phyloP scores from a whole-genome alignment of 805 yeast species.

The Starmerella tilneyi region DNA sequence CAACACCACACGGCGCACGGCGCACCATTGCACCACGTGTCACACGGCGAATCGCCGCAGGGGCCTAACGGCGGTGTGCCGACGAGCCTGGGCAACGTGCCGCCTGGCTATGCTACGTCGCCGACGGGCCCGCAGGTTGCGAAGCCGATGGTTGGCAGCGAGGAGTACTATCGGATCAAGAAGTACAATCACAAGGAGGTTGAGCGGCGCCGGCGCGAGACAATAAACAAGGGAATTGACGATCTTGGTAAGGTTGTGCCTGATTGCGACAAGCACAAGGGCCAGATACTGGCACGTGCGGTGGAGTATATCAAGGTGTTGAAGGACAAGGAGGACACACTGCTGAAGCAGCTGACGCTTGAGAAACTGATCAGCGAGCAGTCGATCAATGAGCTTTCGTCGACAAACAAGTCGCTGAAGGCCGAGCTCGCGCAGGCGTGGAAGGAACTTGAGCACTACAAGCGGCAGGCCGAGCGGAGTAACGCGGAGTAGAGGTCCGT shows the following conservation, averaged over 20 bases:
- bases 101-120: conserved; percentile 4
- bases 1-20: conserved; percentile 5
- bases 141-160: conserved; percentile 63
- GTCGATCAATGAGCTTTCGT: conserved; percentile 72
- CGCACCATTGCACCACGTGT: conserved; percentile 6
- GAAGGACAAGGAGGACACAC: conserved; percentile 79
- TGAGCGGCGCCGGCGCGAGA: conserved; percentile 29
- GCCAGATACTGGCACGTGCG: conserved; percentile 78
- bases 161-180: conserved; percentile 74
- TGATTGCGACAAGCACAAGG: conserved; percentile 49
- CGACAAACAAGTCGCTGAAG: conserved; percentile 79
- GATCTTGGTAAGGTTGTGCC: conserved; percentile 40
- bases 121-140: conserved; percentile 9
- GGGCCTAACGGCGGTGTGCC: conserved; percentile 10
- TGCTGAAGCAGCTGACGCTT: conserved; percentile 88
- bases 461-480: conserved; percentile 30
- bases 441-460: conserved; percentile 80
- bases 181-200: conserved; percentile 67
- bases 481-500: neutral
- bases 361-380: conserved; percentile 89
- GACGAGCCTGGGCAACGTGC: conserved; percentile 12
- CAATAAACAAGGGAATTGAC: conserved; percentile 32
- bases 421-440: conserved; percentile 83
- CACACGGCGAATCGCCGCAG: conserved; percentile 3
- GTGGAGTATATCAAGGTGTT: conserved; percentile 83